Percentiles rank a stretch among this genome's conserved stretches.
Evolutionary conservation across 2,329 filamentous ascomycete genomes (phyloP).

Genomic region (Ceratocystis cacaofunesta): DNA sequence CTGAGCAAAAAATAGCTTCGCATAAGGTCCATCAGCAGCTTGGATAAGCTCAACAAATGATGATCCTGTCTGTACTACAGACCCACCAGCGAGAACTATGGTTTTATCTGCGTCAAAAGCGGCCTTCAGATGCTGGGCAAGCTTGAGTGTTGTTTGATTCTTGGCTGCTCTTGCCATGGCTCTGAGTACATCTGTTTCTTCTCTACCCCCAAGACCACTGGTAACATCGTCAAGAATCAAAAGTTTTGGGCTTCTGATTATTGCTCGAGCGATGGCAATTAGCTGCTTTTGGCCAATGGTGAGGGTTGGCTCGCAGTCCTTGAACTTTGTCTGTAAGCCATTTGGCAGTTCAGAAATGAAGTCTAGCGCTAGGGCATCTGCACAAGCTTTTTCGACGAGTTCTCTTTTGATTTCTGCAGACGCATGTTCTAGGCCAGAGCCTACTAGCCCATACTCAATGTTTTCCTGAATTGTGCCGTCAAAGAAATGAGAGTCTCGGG

Average conservation of each 20-base stretch:
- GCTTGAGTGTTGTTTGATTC: conserved; percentile 46
- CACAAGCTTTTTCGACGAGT: conserved; percentile 33
- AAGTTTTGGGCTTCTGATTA: conserved; percentile 33
- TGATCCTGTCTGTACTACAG: conserved; percentile 42
- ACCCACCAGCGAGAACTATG: conserved; percentile 50
- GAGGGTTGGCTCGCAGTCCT: conserved; percentile 40
- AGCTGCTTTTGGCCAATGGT: conserved; percentile 53
- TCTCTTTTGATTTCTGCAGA: conserved; percentile 36
- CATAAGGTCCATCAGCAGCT: conserved; percentile 30
- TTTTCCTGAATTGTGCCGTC: conserved; percentile 46
- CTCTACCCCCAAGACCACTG: conserved; percentile 32
- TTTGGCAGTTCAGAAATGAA: conserved; percentile 36
- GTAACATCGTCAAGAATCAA: conserved; percentile 54
- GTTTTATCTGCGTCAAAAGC: conserved; percentile 48
- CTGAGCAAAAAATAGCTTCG: conserved; percentile 28
- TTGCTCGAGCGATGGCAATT: conserved; percentile 40
- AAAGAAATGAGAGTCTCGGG: conserved; percentile 55
- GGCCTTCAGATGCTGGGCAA: conserved; percentile 44
- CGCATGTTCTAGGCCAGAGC: conserved; percentile 28
- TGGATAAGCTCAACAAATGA: conserved; percentile 41
- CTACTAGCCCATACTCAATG: conserved; percentile 31
- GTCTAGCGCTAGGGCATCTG: conserved; percentile 36
- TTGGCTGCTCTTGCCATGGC: conserved; percentile 38
- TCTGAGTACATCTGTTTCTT: conserved; percentile 36
- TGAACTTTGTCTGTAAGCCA: conserved; percentile 27